Evolutionary conservation across 495 filamentous ascomycete genomes (phyloP), one percentile per base, ranked within the genome.

Genomic region (Penicillium salamii): DNA sequence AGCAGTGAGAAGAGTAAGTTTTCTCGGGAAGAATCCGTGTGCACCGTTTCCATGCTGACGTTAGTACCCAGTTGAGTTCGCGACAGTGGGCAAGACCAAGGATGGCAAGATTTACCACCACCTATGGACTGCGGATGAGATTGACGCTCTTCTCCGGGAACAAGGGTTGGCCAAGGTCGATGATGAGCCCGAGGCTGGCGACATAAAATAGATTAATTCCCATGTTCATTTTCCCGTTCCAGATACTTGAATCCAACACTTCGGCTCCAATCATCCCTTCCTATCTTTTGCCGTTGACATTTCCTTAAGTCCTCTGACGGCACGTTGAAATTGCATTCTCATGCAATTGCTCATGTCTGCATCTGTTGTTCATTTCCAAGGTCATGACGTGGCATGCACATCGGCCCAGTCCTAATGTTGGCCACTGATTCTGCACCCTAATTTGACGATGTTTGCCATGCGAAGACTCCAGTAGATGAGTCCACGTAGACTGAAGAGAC

Each of bases 41-140:
- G 24, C 23, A 23, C 5, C 14, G 9, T 38, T 2, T 49, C 34
- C 14, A 5, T 26, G 21, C 71, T 79, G 57, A 77, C 61, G 59
- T 46, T 40, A 35, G 23, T 15, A 13, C 21, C n/a, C 21, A 97
- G 91, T 99, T 69, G 93, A 99, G 71, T 97, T 99, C 66, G 93
- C 93, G 60, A 99, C 93, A 18, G 91, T 99, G 53, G 93, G 93
- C 53, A 90, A 90, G 78, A 96, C 91, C 63, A 86, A 88, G 71
- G 81, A 88, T 57, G 93, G 93, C 53, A 91, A 92, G 76, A 87
- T 97, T 61, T 97, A 96, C 78, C 93, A 99, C 69, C 89, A 93
- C 65, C 77, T 99, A 57, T 99, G 93, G 93, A 90, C 79, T 61
- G 95, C 91, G 35, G 92, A 97, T 55, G 93, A 97, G 78, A 99